Conservation (phyloP, 2,329 filamentous ascomycete species). For the Colletotrichum sublineola region DNA sequence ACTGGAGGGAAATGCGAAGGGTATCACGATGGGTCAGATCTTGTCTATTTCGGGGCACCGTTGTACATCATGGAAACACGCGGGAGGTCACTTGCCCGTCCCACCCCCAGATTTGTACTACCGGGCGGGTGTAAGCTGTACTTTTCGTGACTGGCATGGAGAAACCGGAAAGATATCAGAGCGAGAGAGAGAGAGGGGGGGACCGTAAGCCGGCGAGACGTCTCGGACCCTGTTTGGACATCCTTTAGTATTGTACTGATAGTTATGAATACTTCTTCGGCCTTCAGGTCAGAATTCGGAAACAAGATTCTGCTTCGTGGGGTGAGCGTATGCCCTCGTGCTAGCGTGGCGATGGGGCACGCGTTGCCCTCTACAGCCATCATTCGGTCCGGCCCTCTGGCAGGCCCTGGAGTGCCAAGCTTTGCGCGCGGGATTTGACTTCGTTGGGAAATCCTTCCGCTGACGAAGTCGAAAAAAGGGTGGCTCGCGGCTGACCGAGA, state of each 20-base stretch:
- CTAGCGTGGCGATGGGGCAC: background rate
- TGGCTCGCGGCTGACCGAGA: conserved; percentile 21
- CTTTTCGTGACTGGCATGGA: conserved; percentile 8
- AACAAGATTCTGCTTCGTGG: background rate
- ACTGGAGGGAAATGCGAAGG: conserved; percentile 11
- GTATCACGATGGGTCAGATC: conserved; percentile 29
- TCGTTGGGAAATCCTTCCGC: conserved; percentile 31
- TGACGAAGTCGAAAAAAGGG: conserved; percentile 3
- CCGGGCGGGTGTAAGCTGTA: background rate
- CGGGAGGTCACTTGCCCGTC: conserved; percentile 30
- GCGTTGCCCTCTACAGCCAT: conserved; percentile 8
- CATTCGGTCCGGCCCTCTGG: conserved; percentile 26
- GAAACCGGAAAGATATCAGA: conserved; percentile 6
- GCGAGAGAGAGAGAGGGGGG: conserved; percentile 14
- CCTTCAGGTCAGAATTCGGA: background rate
- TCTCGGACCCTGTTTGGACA: conserved; percentile 12
- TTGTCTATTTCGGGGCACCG: conserved; percentile 27
- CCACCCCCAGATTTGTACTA: conserved; percentile 21
- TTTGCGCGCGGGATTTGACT: conserved; percentile 24
- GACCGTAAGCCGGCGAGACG: conserved; percentile 14
- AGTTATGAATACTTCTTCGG: background rate
- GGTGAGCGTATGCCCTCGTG: background rate
- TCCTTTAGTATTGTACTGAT: background rate
- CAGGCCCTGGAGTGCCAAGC: background rate
- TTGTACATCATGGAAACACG: conserved; percentile 10